Evolutionary conservation across 306 rosid genomes (phyloP).

Genomic region (Lathyrus aphaca): DNA sequence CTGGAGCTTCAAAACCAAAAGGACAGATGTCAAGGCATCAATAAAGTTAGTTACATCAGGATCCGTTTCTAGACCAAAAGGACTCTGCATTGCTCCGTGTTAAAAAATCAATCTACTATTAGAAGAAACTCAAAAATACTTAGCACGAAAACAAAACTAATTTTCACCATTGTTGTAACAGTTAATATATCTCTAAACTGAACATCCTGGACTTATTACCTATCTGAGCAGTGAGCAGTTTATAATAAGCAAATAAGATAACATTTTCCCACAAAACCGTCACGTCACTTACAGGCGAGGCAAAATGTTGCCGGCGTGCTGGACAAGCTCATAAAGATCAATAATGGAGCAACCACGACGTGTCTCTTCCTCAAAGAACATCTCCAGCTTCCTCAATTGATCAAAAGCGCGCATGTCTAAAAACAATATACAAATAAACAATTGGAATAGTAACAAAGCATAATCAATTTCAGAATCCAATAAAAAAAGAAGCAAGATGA

Average conservation of each 20-base stretch:
- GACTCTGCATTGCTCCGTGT: neutral
- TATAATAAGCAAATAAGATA: neutral
- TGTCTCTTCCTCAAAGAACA: conserved; percentile 96
- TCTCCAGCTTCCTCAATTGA: conserved; percentile 89
- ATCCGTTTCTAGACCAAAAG: neutral
- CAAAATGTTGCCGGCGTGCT: conserved; percentile 96
- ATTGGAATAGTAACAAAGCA: conserved; percentile 10
- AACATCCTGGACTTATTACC: neutral
- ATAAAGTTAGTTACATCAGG: neutral
- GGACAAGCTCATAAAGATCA: conserved; percentile 96
- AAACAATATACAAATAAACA: conserved; percentile 28
- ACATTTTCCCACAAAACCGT: neutral
- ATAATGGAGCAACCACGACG: conserved; percentile 97
- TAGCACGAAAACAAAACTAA: neutral
- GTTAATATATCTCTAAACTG: neutral
- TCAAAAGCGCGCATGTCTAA: conserved; percentile 99
- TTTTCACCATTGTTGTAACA: neutral
- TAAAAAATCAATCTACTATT: neutral
- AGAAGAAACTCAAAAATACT: conserved; percentile 12
- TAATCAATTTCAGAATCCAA: conserved; percentile 35
- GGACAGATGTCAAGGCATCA: conserved; percentile 9
- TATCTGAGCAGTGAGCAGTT: neutral
- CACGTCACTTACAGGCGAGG: conserved; percentile 78
- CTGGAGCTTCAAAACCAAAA: conserved; percentile 16
- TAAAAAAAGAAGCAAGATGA: neutral